Base-by-base conservation (phyloP, 1,139 yeast species). In the Suhomyces coccinellae region DNA sequence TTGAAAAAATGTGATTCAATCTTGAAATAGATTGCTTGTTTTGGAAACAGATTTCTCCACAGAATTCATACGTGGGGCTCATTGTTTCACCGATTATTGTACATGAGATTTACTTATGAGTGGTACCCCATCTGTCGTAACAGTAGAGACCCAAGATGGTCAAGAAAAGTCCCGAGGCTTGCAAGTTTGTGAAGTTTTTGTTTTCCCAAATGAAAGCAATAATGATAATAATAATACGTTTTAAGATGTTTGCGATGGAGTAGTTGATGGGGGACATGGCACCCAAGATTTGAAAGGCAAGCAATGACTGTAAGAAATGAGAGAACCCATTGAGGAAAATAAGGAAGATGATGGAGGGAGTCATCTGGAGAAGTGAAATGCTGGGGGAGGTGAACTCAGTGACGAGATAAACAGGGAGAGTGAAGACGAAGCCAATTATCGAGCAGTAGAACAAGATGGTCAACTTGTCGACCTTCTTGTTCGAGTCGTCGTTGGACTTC, bases 271-370 rank as follows among this genome's bases (percentile, higher is more conserved):
- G 95, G 12, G 91, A 80, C 29, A 91, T 80, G 63, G 82, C 69
- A 9, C 97, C 97, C 55, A 91, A 78, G 40, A 91, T 80, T 65
- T 89, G 96, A 66, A 91, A 91, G 29, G 97, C 97, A 46, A 90
- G 70, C 59, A 91, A 71, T 40, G 95, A 86, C 67, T 91, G 98
- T 47, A 83, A 63, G 57, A 90, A 91, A 67, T 91, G 98, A 12
- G 90, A 77, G 4, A 83, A 52, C 6, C 97, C 97, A 64, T 91
- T 85, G 11, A 83, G 46, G 11, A 77, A 29, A 27, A 83, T 71
- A 37, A 82, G 59, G 0, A 52, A 36, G 2, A 68, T 36, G 3
- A 75, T 67, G 11, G 59, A 53, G 1, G 58, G 32, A 33, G 71
- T 65, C 39, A 84, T 55, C 38, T 63, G 56, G 61, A 69, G 43